Evolutionary conservation across 73 alveolate genomes (phyloP).

Genomic region (Tetrahymena malaccensis): DNA sequence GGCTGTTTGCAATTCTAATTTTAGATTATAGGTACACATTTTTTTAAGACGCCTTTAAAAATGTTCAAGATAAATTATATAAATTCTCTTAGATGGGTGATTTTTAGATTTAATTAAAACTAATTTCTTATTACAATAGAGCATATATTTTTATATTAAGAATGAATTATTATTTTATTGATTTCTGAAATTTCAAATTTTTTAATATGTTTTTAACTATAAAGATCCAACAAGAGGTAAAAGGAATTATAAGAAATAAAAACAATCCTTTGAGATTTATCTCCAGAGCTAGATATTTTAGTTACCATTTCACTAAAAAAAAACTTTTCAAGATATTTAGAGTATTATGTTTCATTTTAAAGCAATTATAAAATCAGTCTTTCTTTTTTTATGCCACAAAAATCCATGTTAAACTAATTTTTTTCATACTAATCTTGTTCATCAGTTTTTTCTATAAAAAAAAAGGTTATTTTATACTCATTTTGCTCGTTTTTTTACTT

Average conservation of each 20-base stretch:
- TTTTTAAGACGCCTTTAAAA: background rate
- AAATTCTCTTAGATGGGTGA: background rate
- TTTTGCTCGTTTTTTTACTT: no score
- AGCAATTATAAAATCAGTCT: background rate
- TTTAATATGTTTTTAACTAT: background rate
- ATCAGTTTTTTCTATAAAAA: no score
- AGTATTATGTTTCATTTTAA: background rate
- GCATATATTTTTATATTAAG: background rate
- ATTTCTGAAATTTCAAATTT: background rate
- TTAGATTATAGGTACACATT: background rate
- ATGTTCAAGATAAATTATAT: no score
- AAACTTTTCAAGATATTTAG: no score
- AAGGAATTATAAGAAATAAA: background rate
- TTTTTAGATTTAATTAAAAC: no score
- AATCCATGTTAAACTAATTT: background rate
- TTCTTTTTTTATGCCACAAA: background rate
- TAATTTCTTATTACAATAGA: background rate
- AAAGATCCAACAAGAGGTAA: background rate
- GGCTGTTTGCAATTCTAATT: background rate
- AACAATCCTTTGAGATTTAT: background rate
- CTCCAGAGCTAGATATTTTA: background rate
- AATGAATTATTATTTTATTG: background rate
- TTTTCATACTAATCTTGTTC: background rate
- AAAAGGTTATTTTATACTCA: no score
- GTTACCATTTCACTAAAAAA: background rate